Evolutionary conservation across 345 rosid genomes (phyloP), one percentile per base, ranked within the genome.

Genomic region (Melaleuca quinquenervia): DNA sequence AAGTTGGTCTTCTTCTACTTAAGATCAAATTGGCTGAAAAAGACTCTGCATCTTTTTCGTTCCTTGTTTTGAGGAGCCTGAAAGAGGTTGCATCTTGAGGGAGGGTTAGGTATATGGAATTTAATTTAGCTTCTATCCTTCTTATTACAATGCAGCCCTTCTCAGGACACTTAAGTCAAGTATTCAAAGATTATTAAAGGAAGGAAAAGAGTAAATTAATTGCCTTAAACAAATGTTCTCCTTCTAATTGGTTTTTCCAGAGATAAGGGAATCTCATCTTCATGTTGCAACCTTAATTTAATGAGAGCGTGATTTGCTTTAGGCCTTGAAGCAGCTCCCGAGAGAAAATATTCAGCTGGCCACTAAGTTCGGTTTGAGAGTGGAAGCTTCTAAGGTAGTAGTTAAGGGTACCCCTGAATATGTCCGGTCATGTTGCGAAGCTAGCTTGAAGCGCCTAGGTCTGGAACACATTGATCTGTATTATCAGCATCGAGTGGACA

Each of bases 281-380:
- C 41, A 41, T 29, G 2, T 64, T 44, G 76, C 45, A 32, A 8
- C 22, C 22, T 64, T 64, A 41, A 41, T 4, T 41, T 41, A 4
- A 41, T 41, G 4, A 2, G 41, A 41, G 2, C 4, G 41, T 41
- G 4, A 64, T 32, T 84, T 41, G 3, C 4, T 41, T 41, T 41
- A 92, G 94, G 94, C 93, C 82, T 87, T 93, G 90, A 91, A 92
- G 90, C 89, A 90, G 50, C 85, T 93, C 82, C 94, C 94, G 4
- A 87, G 96, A 60, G 94, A 92, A 54, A 91, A 90, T 83, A 29
- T 94, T 85, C 90, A 94, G 87, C 18, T 91, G 53, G 96, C 96
- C 55, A 91, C 93, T 9, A 92, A 91, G 88, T 92, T 92, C 36
- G 92, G 96, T 41, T 85, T 91, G 84, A 84, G 45, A 32, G 6